Conservation (phyloP, 179 eudicot genomes). For the Heliamphora pulchella region DNA sequence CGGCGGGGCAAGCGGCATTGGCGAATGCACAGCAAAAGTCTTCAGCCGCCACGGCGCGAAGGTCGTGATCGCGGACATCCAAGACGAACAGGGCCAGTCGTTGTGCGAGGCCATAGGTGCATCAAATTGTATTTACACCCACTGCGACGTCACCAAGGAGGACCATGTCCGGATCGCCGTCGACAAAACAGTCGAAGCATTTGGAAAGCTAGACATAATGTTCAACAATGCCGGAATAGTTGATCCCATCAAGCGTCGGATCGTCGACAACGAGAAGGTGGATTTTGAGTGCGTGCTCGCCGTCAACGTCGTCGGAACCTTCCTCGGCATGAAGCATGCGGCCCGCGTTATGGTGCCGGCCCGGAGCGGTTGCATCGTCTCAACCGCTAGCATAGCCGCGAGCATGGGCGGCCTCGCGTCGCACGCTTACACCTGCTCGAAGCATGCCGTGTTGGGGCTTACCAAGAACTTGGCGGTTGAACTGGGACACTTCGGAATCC, state of each 20-base stretch:
- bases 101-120: slow-evolving; percentile 21
- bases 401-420: slow-evolving; percentile 21
- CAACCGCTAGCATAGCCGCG: slow-evolving; percentile 24
- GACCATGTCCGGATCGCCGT: slow-evolving; percentile 28
- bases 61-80: slow-evolving; percentile 42
- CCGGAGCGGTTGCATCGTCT: slow-evolving; percentile 26
- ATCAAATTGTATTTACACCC: slow-evolving; percentile 23
- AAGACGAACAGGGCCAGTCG: slow-evolving; percentile 33
- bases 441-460: slow-evolving; percentile 36
- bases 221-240: slow-evolving; percentile 41
- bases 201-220: slow-evolving; percentile 48
- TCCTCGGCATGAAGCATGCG: slow-evolving; percentile 44
- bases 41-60: slow-evolving; percentile 41
- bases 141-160: slow-evolving; percentile 42
- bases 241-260: slow-evolving; percentile 16
- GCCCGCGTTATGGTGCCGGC: slow-evolving; percentile 39
- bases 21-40: slow-evolving; percentile 34
- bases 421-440: slow-evolving; percentile 28
- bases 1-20: slow-evolving; percentile 46
- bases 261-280: slow-evolving; percentile 18
- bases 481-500: slow-evolving; percentile 35
- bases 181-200: slow-evolving; percentile 26
- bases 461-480: slow-evolving; percentile 33
- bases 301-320: slow-evolving; percentile 29
- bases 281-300: slow-evolving; percentile 30